Base-by-base conservation (phyloP, 2,329 filamentous ascomycete species). In the Hymenoscyphus repandus region DNA sequence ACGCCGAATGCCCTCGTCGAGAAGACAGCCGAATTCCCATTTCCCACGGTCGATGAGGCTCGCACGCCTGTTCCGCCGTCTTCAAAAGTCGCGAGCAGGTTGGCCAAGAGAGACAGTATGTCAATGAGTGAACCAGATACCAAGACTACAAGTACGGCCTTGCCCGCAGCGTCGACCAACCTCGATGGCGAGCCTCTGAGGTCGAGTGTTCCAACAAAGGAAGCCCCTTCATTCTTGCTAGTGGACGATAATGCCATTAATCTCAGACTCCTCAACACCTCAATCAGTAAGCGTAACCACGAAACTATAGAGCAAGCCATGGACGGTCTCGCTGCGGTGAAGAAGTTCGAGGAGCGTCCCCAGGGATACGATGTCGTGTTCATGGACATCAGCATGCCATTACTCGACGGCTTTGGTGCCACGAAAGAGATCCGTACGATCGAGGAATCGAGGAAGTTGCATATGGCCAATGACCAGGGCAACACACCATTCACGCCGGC, bases 381-480 rank as follows among this genome's bases (percentile, higher is more conserved):
- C 31, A 67, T 75, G 72, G 78, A 81, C 55, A 72, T 74, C 70
- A 62, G 61, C 5, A 81, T 81, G 78, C 78, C 78, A 0, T 67
- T 79, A 4, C 73, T 81, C 56, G 72, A 80, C 55, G 75, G 75
- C 0, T 65, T 77, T 12, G 72, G 73, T 17, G 69, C 74, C 0
- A 79, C 76, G 7, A 67, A 69, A 9, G 68, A 67, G 48, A 79
- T 80, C 17, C 70, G 77, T 3, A 68, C 70, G 1, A 68, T 75
- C 15, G 77, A 80, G 57, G 59, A 62, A 54, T 37, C 53, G 41
- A 47, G 58, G 46, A 47, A 63, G 56, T n/a, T 57, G 46, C 47
- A 50, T 54, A 9, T 50, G 49, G 55, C 51, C 51, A 37, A 49
- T 53, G 33, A 54, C 4, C 22, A 27, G 22, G 22, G 22, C 22